Conservation (phyloP, 2,329 filamentous ascomycete genomes). For the Colletotrichum tabaci region DNA sequence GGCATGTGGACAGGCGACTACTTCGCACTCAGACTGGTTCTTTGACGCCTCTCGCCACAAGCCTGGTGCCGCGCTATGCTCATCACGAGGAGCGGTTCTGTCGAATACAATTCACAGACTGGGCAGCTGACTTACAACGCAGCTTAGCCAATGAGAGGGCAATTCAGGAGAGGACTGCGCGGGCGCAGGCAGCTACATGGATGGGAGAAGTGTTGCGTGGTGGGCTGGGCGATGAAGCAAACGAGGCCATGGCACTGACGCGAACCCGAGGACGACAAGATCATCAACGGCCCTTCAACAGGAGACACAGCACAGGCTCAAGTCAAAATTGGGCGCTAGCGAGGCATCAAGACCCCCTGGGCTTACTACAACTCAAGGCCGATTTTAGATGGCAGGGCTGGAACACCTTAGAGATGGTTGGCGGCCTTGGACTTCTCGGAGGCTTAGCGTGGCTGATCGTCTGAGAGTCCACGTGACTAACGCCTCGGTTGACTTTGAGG, state of each 20-base stretch:
- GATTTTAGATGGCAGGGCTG: conserved; percentile 76
- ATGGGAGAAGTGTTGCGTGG: conserved; percentile 74
- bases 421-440: conserved; percentile 81
- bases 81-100: conserved; percentile 53
- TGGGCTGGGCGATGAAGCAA: not conserved
- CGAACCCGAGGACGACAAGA: conserved; percentile 8
- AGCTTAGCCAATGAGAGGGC: conserved; percentile 82
- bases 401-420: conserved; percentile 80
- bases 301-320: conserved; percentile 43
- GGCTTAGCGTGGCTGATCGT: conserved; percentile 76
- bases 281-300: conserved; percentile 10
- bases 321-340: conserved; percentile 48
- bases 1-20: conserved; percentile 60
- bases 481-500: not conserved
- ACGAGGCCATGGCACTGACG: conserved; percentile 21
- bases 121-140: conserved; percentile 85
- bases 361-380: conserved; percentile 79
- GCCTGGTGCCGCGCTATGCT: conserved; percentile 43
- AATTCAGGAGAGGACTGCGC: conserved; percentile 74
- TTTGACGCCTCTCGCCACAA: conserved; percentile 1
- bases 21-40: conserved; percentile 46
- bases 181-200: conserved; percentile 78
- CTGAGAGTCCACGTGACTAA: not conserved
- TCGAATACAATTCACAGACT: conserved; percentile 80
- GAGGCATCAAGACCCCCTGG: conserved; percentile 82